A percentile compares a stretch with the other conserved stretches of the same genome.
These are phyloP conservation scores for Climacium dendroides DNA, from an alignment of 225 moss, liverwort and hornwort genomes.

Conservation along the genomic window DNA sequence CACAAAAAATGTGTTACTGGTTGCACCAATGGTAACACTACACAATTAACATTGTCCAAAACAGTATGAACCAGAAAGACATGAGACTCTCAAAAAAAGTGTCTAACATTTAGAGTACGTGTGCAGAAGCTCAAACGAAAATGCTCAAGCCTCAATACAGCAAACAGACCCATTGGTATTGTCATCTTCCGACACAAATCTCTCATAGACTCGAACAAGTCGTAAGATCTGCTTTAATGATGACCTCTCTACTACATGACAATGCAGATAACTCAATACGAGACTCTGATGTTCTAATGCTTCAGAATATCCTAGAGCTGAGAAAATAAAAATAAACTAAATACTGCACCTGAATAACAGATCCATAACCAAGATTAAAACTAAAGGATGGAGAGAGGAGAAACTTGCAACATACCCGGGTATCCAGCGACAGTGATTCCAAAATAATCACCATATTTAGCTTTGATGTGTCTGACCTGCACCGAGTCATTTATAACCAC, in stretches of 20 bases:
- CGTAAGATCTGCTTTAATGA: conserved; percentile 4
- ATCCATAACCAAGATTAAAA: background rate
- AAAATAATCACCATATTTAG: conserved; percentile 76
- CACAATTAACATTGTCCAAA: background rate
- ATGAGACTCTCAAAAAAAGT: background rate
- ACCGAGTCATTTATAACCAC: background rate
- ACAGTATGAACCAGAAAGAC: background rate
- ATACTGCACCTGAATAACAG: background rate
- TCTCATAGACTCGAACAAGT: background rate
- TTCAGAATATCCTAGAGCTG: conserved; percentile 26
- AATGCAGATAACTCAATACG: background rate
- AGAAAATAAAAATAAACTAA: background rate
- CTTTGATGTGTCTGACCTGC: conserved; percentile 81
- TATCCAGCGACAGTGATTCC: conserved; percentile 98
- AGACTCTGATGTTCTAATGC: conserved; percentile 20
- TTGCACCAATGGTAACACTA: background rate
- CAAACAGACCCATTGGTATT: background rate
- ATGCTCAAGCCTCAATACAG: background rate
- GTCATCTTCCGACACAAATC: conserved; percentile 3
- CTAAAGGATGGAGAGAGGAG: background rate
- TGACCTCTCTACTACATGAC: background rate
- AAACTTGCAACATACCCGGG: conserved; percentile 39
- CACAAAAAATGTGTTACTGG: background rate
- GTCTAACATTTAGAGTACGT: background rate
- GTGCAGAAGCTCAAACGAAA: background rate